Conservation (phyloP, 1,284 basidiomycete genomes). For the Trametes versicolor region DNA sequence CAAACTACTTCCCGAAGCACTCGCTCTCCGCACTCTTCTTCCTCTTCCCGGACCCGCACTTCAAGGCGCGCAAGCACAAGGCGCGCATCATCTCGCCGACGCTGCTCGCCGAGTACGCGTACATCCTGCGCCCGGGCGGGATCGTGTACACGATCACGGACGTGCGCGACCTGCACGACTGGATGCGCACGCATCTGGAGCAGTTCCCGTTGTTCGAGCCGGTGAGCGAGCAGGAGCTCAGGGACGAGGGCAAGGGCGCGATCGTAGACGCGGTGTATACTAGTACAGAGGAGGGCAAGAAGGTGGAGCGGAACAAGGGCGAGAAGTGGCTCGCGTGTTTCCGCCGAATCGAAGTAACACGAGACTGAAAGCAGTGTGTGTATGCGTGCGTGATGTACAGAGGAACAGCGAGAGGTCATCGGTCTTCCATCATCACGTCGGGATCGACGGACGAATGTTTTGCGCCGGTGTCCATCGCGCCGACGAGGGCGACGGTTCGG, state of each 20-base stretch:
- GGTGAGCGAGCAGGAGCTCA: constrained; percentile 80
- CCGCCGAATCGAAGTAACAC: constrained; percentile 60
- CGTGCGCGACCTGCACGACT: constrained; percentile 92
- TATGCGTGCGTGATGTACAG: constrained; percentile 12
- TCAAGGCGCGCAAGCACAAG: constrained; percentile 98
- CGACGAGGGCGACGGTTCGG: constrained; percentile 71
- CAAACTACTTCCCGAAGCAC: constrained; percentile 94
- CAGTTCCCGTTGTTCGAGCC: constrained; percentile 89
- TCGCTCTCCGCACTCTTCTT: constrained; percentile 97
- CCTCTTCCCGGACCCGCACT: constrained; percentile 99
- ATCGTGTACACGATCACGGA: constrained; percentile 99
- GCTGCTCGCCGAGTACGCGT: constrained; percentile 94
- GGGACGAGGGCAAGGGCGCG: constrained; percentile 73
- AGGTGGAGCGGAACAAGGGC: constrained; percentile 93
- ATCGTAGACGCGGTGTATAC: constrained; percentile 85
- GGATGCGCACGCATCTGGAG: constrained; percentile 93
- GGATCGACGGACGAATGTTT: constrained; percentile 29
- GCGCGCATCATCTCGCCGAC: constrained; percentile 97
- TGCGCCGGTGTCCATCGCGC: constrained; percentile 51
- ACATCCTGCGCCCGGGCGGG: constrained; percentile 89
- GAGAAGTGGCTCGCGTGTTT: constrained; percentile 93
- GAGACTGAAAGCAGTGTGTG: constrained; percentile 28
- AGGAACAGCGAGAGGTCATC: constrained; percentile 21
- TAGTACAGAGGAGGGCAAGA: constrained; percentile 96
- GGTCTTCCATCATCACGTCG: constrained; percentile 38